Percentiles rank a stretch among this genome's conserved stretches.
These are phyloP conservation scores for Penicillium capsulatum DNA, from an alignment of 2,329 filamentous ascomycete genomes.

Conservation along the genomic window DNA sequence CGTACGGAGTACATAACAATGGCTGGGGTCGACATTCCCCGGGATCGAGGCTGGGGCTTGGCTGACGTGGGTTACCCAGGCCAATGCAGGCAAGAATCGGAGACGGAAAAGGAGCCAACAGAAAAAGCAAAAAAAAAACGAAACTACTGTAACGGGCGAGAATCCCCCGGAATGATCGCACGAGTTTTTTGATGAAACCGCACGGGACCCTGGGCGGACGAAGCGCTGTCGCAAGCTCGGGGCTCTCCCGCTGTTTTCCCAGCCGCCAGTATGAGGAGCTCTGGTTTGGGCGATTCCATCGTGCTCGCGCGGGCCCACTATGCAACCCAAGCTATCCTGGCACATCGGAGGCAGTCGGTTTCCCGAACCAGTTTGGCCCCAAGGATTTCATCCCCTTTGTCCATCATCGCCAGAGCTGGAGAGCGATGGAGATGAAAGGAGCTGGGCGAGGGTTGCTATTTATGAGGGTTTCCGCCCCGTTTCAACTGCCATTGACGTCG, in stretches of 20 bases:
- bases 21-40: not conserved
- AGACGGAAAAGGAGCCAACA: too few relatives aligned
- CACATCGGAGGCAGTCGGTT: constrained; percentile 11
- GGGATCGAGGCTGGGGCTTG: constrained; percentile 19
- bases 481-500: too few relatives aligned
- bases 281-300: not conserved
- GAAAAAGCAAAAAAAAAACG: constrained; percentile 6
- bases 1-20: not conserved
- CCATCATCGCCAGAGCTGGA: constrained; percentile 1
- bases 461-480: too few relatives aligned
- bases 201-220: constrained; percentile 26
- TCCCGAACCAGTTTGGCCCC: constrained; percentile 18
- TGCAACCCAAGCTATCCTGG: not conserved
- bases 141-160: constrained; percentile 21
- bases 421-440: not conserved
- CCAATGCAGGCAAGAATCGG: too few relatives aligned
- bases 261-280: too few relatives aligned
- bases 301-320: constrained; percentile 1
- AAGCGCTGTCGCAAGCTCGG: constrained; percentile 15
- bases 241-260: not conserved
- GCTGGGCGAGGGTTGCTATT: not conserved
- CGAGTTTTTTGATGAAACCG: constrained; percentile 6
- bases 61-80: constrained; percentile 32
- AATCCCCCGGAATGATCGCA: constrained; percentile 31
- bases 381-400: constrained; percentile 1